Percentiles rank a stretch among this genome's conserved stretches.
Evolutionary conservation across 257 asterid species (phyloP).

Genomic region (Phtheirospermum japonicum): DNA sequence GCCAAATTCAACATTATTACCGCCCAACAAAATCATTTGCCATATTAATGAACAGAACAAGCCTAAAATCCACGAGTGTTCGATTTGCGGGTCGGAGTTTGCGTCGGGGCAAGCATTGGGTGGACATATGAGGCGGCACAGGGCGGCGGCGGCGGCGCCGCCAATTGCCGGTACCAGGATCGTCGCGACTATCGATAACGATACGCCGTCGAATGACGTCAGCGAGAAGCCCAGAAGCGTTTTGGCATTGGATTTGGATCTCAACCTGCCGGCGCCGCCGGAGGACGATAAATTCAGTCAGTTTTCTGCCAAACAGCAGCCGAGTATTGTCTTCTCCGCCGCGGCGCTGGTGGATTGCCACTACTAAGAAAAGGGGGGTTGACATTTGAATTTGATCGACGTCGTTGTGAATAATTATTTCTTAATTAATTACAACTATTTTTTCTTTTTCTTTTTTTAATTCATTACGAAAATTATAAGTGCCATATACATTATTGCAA

Average conservation of each 20-base stretch:
- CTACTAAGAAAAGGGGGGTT: constrained; percentile 44
- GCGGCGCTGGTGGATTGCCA: constrained; percentile 71
- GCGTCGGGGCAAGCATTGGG: constrained; percentile 89
- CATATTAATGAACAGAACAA: constrained; percentile 23
- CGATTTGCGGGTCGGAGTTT: constrained; percentile 76
- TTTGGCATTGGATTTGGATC: constrained; percentile 59
- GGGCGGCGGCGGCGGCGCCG: constrained; percentile 41
- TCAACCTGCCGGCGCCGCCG: constrained; percentile 72
- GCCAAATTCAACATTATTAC: constrained; percentile 8
- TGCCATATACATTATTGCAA: constrained; percentile 27
- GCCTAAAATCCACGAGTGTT: constrained; percentile 69
- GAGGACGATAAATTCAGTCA: constrained; percentile 45
- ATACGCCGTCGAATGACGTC: constrained; percentile 27
- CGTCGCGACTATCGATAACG: constrained; percentile 13
- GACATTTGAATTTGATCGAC: constrained; percentile 34
- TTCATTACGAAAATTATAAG: neutral
- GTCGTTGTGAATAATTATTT: constrained; percentile 35
- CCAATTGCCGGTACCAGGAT: neutral
- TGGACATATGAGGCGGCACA: constrained; percentile 90
- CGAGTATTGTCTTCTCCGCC: constrained; percentile 44
- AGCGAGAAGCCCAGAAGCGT: constrained; percentile 38
- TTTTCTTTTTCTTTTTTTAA: neutral
- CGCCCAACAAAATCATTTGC: neutral
- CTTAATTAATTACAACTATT: constrained; percentile 16
- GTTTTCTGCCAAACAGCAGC: constrained; percentile 35